A percentile compares a stretch with the other conserved stretches of the same genome.
phyloP scores from a whole-genome alignment of 2,329 filamentous ascomycete species.

The Cordyceps militaris region DNA sequence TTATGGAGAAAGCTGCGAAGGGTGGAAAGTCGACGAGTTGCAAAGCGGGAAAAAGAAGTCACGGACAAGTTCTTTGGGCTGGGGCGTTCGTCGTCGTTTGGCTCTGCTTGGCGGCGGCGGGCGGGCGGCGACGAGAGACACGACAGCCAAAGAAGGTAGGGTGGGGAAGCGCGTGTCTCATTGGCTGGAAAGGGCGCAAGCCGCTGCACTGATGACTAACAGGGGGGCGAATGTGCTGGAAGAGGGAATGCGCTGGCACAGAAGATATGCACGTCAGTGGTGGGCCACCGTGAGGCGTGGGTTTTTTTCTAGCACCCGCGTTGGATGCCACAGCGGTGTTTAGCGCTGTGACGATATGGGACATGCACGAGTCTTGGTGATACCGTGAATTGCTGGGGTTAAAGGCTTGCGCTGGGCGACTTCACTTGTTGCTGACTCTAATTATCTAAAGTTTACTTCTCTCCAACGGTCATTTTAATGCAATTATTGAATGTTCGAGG shows the following conservation, averaged over 20 bases:
- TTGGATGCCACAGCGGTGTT: not conserved
- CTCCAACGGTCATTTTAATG: not conserved
- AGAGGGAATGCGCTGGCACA: not conserved
- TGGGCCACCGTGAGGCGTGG: not conserved
- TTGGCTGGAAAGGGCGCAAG: not conserved
- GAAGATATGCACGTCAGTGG: not conserved
- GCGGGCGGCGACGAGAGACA: not conserved
- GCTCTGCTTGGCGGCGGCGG: not conserved
- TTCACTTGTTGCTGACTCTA: not conserved
- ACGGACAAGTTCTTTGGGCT: not conserved
- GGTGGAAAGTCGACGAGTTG: not conserved
- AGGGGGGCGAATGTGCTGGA: not conserved
- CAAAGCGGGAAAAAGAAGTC: not conserved
- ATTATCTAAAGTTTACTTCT: too few species aligned
- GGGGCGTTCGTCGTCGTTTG: slow-evolving; percentile 9
- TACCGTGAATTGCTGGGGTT: not conserved
- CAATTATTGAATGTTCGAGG: not conserved
- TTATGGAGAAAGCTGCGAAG: not conserved
- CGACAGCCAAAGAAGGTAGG: not conserved
- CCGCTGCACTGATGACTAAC: slow-evolving; percentile 6
- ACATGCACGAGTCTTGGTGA: not conserved
- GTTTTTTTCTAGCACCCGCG: not conserved
- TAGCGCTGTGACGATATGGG: not conserved
- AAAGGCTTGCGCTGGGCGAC: not conserved
- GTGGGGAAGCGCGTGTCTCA: slow-evolving; percentile 1